Conservation (phyloP, 2,329 filamentous ascomycete genomes). For the Fusarium sp. region DNA sequence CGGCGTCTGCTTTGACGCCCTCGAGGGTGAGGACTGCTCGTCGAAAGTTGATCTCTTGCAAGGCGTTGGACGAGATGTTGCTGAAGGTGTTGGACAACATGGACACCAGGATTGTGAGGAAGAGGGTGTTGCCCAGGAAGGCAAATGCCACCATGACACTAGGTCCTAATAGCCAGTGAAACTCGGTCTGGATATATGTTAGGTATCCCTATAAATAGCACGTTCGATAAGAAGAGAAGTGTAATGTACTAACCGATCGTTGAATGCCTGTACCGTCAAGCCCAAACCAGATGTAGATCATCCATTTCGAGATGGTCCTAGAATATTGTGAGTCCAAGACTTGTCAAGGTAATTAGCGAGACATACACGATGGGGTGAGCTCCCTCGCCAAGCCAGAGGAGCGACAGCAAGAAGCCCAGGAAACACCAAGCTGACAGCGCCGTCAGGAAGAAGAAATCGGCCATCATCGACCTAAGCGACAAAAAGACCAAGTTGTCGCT, state of each 20-base stretch:
- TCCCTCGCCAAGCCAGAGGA: conserved; percentile 80
- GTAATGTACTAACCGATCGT: conserved; percentile 56
- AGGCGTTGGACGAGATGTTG: conserved; percentile 79
- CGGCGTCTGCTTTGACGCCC: conserved; percentile 84
- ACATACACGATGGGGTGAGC: conserved; percentile 66
- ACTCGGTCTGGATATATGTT: conserved; percentile 62
- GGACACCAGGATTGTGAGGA: conserved; percentile 88
- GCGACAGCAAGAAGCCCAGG: conserved; percentile 80
- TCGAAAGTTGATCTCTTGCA: conserved; percentile 86
- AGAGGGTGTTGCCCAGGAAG: conserved; percentile 87
- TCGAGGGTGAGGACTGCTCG: conserved; percentile 85
- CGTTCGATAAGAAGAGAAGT: neutral
- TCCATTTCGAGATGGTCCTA: conserved; percentile 84
- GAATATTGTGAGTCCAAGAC: conserved; percentile 11
- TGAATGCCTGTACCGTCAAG: conserved; percentile 77
- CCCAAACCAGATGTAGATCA: conserved; percentile 94
- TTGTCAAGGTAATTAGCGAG: neutral
- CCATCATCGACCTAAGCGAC: conserved; percentile 85
- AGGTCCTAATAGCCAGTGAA: conserved; percentile 84
- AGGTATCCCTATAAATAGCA: conserved; percentile 1
- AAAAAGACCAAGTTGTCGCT: conserved; percentile 88
- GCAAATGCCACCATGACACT: conserved; percentile 85
- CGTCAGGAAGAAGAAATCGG: conserved; percentile 83
- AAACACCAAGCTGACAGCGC: conserved; percentile 85
- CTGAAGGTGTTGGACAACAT: conserved; percentile 88